Conservation (phyloP, 148 eudicot species). For the Simmondsia chinensis region DNA sequence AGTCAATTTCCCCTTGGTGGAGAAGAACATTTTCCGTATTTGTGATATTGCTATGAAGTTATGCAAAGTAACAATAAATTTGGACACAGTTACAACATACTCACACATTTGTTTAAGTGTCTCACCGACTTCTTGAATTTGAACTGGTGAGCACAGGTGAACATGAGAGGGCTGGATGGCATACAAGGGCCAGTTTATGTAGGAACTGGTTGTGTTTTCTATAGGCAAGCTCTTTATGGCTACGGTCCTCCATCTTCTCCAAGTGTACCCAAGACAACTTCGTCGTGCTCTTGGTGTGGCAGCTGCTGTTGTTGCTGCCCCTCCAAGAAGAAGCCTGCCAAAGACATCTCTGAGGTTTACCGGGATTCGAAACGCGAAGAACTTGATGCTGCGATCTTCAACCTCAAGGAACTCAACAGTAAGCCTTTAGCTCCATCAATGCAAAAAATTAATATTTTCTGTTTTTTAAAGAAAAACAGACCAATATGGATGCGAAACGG, state of each 20-base stretch:
- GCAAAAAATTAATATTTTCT: too few relatives aligned
- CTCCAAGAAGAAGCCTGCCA: slow-evolving; percentile 55
- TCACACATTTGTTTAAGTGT: too few relatives aligned
- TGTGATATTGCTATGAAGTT: too few relatives aligned
- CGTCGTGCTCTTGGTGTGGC: slow-evolving; percentile 48
- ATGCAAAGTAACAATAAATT: too few relatives aligned
- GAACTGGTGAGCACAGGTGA: slow-evolving; percentile 40
- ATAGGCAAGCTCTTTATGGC: slow-evolving; percentile 94
- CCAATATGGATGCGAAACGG: too few relatives aligned
- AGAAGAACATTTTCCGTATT: too few relatives aligned
- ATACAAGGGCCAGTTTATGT: slow-evolving; percentile 99
- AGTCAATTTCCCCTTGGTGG: too few relatives aligned
- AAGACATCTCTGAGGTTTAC: slow-evolving; percentile 57
- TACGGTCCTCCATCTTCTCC: slow-evolving; percentile 79
- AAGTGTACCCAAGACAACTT: slow-evolving; percentile 41
- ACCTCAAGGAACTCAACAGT: slow-evolving; percentile 90
- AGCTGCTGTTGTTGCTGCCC: slow-evolving; percentile 58
- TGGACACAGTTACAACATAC: too few relatives aligned
- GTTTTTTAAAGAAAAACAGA: too few relatives aligned
- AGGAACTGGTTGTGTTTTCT: slow-evolving; percentile 94
- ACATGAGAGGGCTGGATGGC: slow-evolving; percentile 99
- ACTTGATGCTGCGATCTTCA: slow-evolving; percentile 82
- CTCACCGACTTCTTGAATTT: neutral
- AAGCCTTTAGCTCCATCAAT: too few relatives aligned
- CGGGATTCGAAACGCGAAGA: slow-evolving; percentile 84